Evolutionary conservation across 1,284 basidiomycete genomes (phyloP).

Genomic region (Sanghuangporus weigelae): DNA sequence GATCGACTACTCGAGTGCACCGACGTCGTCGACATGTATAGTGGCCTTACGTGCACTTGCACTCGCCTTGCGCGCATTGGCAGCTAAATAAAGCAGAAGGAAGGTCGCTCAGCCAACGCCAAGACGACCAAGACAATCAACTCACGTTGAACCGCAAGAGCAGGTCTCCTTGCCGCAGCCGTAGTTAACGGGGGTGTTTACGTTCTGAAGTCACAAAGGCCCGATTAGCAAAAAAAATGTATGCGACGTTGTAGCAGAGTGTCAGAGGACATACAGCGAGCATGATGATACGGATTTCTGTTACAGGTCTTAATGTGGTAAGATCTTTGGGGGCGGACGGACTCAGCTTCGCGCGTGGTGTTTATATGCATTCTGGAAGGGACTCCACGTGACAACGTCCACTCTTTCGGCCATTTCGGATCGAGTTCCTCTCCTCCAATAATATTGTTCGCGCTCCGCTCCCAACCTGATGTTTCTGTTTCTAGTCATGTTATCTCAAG

Average conservation of each 20-base stretch:
- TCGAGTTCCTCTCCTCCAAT: background rate
- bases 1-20: background rate
- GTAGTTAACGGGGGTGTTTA: conserved; percentile 38
- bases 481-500: no score
- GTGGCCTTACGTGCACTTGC: conserved; percentile 45
- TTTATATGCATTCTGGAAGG: conserved; percentile 12
- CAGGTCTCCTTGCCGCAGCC: conserved; percentile 45
- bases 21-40: background rate
- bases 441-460: background rate
- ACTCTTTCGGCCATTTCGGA: background rate
- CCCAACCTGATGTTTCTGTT: background rate
- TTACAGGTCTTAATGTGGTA: background rate
- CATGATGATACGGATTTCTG: conserved; percentile 7
- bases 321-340: conserved; percentile 1
- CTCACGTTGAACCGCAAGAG: conserved; percentile 47
- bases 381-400: background rate
- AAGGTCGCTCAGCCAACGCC: background rate
- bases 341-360: background rate
- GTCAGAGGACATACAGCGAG: conserved; percentile 9
- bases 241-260: background rate
- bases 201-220: conserved; percentile 28
- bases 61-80: conserved; percentile 50
- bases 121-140: conserved; percentile 12
- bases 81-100: conserved; percentile 34
- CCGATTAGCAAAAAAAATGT: background rate